Conservation (phyloP, 768 basidiomycete genomes). For the Inosperma sp. region DNA sequence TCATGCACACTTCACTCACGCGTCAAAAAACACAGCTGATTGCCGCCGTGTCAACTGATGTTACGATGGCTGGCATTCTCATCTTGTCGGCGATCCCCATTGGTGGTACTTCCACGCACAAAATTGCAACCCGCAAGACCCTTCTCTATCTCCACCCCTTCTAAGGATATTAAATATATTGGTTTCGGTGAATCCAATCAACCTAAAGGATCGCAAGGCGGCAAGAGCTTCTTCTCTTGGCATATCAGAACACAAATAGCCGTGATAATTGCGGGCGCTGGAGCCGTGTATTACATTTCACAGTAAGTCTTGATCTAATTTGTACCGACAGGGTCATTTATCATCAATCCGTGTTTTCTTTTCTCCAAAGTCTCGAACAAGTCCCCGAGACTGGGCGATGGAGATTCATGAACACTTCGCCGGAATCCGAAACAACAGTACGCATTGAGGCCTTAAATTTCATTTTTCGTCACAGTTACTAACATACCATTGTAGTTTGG, state of each 20-base stretch:
- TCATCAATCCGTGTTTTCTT: neutral
- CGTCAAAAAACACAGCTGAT: too few species aligned
- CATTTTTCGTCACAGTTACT: neutral
- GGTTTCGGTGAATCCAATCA: neutral
- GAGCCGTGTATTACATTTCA: constrained; percentile 28
- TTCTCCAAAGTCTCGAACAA: constrained; percentile 64
- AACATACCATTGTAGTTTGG: constrained; percentile 34
- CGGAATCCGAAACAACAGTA: constrained; percentile 53
- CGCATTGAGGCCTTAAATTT: constrained; percentile 12
- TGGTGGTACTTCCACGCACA: too few species aligned
- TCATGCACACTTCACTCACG: too few species aligned
- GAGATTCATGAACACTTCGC: constrained; percentile 80
- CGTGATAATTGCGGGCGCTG: constrained; percentile 1
- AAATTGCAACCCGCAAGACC: too few species aligned
- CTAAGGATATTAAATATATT: too few species aligned
- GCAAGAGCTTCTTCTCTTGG: neutral
- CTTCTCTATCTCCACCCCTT: too few species aligned
- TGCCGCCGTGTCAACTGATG: too few species aligned
- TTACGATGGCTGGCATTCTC: too few species aligned
- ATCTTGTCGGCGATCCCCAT: too few species aligned
- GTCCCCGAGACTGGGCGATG: constrained; percentile 84
- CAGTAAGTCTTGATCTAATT: constrained; percentile 33
- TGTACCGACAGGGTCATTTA: too few species aligned
- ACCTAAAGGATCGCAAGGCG: neutral
- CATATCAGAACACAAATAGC: neutral